Conservation (phyloP, 139 green algal species). For the Eudorina sp. region DNA sequence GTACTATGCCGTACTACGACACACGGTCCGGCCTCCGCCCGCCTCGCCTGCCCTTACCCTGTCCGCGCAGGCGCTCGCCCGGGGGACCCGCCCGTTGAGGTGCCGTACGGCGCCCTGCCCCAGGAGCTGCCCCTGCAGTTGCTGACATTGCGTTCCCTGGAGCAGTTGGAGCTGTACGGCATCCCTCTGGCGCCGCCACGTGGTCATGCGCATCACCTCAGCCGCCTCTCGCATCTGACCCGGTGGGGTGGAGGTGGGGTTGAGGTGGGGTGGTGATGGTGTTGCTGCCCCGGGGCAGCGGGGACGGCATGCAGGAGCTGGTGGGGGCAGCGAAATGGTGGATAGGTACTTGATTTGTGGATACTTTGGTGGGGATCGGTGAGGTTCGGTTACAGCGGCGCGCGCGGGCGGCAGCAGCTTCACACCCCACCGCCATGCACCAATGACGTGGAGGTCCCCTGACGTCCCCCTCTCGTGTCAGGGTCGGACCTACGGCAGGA, state of each 20-base stretch:
- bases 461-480: too few species aligned
- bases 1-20: neutral
- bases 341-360: too few species aligned
- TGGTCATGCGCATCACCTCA: neutral
- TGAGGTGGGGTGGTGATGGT: neutral
- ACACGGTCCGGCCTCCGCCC: neutral
- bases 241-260: neutral
- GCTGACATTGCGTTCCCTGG: neutral
- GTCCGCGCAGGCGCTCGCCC: neutral
- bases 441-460: too few species aligned
- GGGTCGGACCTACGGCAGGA: too few species aligned
- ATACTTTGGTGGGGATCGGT: too few species aligned
- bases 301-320: too few species aligned
- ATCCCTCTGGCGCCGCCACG: neutral
- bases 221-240: neutral
- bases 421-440: too few species aligned
- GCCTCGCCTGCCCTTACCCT: neutral
- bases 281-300: too few species aligned
- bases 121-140: conserved; percentile 3
- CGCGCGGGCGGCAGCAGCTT: too few species aligned
- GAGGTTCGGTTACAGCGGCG: too few species aligned
- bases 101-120: neutral
- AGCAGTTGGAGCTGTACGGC: conserved; percentile 16
- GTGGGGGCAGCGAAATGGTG: too few species aligned
- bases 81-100: neutral